Evolutionary conservation across 371 early-diverging fungal species (phyloP).

Genomic region (Mucor plumbeus): DNA sequence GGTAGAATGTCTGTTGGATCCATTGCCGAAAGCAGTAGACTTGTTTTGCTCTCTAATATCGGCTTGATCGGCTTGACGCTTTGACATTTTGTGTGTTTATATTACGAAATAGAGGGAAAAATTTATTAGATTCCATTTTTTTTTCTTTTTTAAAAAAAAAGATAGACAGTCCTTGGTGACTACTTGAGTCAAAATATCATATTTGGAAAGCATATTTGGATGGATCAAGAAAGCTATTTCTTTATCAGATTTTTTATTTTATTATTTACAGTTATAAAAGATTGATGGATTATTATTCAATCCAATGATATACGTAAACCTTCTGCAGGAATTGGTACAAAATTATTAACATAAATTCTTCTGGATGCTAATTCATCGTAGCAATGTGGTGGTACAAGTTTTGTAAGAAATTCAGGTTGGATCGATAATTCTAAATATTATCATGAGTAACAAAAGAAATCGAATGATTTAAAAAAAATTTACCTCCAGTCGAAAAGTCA

Average conservation of each 20-base stretch:
- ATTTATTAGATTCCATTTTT: neutral
- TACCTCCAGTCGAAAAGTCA: slow-evolving; percentile 88
- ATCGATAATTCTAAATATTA: slow-evolving; percentile 46
- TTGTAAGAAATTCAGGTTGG: slow-evolving; percentile 58
- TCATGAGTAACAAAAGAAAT: neutral
- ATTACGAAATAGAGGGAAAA: neutral
- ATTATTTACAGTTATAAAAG: neutral
- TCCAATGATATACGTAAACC: slow-evolving; percentile 27
- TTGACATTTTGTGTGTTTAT: slow-evolving; percentile 51
- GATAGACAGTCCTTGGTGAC: slow-evolving; percentile 9
- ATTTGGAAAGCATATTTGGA: neutral
- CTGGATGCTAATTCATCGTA: slow-evolving; percentile 54
- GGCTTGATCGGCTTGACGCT: slow-evolving; percentile 63
- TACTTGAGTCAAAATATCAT: neutral
- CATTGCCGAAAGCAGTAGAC: slow-evolving; percentile 42
- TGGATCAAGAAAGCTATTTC: neutral
- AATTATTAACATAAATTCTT: slow-evolving; percentile 45
- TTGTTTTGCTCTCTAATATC: slow-evolving; percentile 56
- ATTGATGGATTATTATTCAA: slow-evolving; percentile 6
- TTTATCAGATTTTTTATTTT: slow-evolving; percentile 4
- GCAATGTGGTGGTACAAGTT: slow-evolving; percentile 68
- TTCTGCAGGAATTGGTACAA: slow-evolving; percentile 42
- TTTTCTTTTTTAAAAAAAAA: neutral
- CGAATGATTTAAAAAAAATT: neutral
- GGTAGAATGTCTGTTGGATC: slow-evolving; percentile 32